Percentiles rank a stretch among this genome's conserved stretches.
phyloP scores from a whole-genome alignment of 192 early-diverging fungal genomes.

The Backusella macrospora region DNA sequence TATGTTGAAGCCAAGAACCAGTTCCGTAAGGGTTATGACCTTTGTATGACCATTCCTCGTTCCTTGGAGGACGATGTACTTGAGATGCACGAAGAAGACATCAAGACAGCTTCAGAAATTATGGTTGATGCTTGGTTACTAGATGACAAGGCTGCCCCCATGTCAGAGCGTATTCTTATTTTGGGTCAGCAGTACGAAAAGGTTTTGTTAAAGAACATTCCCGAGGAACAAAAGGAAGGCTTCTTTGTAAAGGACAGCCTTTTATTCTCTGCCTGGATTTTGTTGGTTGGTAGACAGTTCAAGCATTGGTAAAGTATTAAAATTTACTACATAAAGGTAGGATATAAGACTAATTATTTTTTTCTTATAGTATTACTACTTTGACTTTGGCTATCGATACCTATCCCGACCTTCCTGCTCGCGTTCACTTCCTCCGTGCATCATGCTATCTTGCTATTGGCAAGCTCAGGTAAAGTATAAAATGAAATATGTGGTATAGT shows the following conservation, averaged over 20 bases:
- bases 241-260: slow-evolving; percentile 45
- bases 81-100: slow-evolving; percentile 51
- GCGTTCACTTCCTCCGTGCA: slow-evolving; percentile 56
- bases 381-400: slow-evolving; percentile 56
- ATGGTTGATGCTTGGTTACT: slow-evolving; percentile 61
- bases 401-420: slow-evolving; percentile 53
- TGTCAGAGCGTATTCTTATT: slow-evolving; percentile 61
- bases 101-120: slow-evolving; percentile 53
- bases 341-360: not conserved
- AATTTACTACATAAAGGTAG: not conserved
- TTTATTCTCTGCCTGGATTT: slow-evolving; percentile 53
- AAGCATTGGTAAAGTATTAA: slow-evolving; percentile 48
- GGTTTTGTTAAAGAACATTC: slow-evolving; percentile 41
- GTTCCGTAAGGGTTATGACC: slow-evolving; percentile 53
- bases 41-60: slow-evolving; percentile 53
- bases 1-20: slow-evolving; percentile 61
- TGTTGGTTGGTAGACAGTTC: slow-evolving; percentile 60
- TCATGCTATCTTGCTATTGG: slow-evolving; percentile 52
- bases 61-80: slow-evolving; percentile 51
- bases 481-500: not conserved
- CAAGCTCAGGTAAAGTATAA: slow-evolving; percentile 42
- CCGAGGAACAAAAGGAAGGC: slow-evolving; percentile 42
- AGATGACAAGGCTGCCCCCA: slow-evolving; percentile 62
- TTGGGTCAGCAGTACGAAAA: slow-evolving; percentile 66
- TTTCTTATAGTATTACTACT: slow-evolving; percentile 49